Evolutionary conservation across 805 yeast genomes (phyloP), one percentile per base, ranked within the genome.

Genomic region (Kodamaea kaohsiungensis): DNA sequence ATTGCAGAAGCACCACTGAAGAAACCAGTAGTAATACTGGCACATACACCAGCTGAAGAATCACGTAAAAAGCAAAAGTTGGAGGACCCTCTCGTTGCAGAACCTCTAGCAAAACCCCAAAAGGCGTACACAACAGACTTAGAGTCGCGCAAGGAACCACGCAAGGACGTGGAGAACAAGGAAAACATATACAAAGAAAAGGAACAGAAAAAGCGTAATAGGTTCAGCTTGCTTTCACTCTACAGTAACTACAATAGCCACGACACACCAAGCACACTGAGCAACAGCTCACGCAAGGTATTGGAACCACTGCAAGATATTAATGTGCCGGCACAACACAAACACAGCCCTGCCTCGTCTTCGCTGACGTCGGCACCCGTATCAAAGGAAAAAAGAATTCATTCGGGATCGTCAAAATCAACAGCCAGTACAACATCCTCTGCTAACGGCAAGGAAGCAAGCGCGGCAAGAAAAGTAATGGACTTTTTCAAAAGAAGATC

Each of bases 401-500:
- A 67, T 45, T 67, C 73, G 7, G 56, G 65, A 18, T 67, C 75
- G 4, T 67, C 77, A 50, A 70, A 68, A 56, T 62, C 73, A 51
- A 59, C 65, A 33, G 56, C 59, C 30, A 61, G 68, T 13, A 56
- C 56, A 49, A 48, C 61, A 7, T 56, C 73, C 48, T 61, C 70
- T 60, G 68, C 59, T 53, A 64, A 62, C 58, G 68, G 74, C 57
- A 83, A 80, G 60, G 89, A 85, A 60, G 83, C 85, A 17, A 85
- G 91, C 48, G 87, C 95, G 1, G 91, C 95, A 4, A 83, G 85
- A 65, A 84, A 84, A 62, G 91, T 87, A 8, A 83, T 87, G 80
- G 92, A 87, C 67, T 87, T 87, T 66, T 87, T 87, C 75, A 86
- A 86, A 65, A 80, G 92, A 70, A 81, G 89, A 58, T 70, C 75